phyloP scores from a whole-genome alignment of 2,329 filamentous ascomycete genomes.

The Colletotrichum tanaceti region DNA sequence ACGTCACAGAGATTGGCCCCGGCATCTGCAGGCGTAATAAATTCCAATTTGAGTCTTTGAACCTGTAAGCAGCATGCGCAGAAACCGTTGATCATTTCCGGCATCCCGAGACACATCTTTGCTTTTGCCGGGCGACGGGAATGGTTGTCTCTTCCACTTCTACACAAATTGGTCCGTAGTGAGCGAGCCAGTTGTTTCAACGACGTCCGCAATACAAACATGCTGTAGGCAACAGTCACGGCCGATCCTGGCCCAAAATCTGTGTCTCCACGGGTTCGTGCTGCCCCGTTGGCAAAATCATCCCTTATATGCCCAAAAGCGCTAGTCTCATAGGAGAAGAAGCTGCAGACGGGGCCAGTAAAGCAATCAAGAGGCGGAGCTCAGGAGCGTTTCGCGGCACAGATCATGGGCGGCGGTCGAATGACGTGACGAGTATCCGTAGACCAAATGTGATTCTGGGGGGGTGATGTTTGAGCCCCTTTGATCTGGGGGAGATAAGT shows the following conservation, averaged over 20 bases:
- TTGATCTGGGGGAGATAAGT: constrained; percentile 31
- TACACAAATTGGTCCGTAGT: not conserved
- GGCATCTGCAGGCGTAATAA: not conserved
- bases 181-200: not conserved
- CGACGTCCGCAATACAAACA: not conserved
- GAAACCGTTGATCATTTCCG: not conserved
- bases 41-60: not conserved
- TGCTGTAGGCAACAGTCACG: not conserved
- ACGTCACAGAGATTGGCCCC: constrained; percentile 4
- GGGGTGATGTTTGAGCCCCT: constrained; percentile 22
- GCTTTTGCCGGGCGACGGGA: not conserved
- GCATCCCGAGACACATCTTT: not conserved
- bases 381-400: constrained; percentile 12
- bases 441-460: constrained; percentile 15
- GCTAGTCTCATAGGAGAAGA: not conserved
- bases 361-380: constrained; percentile 20
- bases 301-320: constrained; percentile 14
- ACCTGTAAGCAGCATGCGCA: not conserved
- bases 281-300: not conserved
- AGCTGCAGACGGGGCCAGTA: not conserved
- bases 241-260: not conserved
- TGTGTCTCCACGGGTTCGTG: not conserved
- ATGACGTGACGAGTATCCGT: constrained; percentile 36
- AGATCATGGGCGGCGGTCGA: constrained; percentile 19
- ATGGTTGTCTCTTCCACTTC: not conserved